Evolutionary conservation across 345 rosid genomes (phyloP), one percentile per base, ranked within the genome.

Genomic region (Eucalyptus grandis): DNA sequence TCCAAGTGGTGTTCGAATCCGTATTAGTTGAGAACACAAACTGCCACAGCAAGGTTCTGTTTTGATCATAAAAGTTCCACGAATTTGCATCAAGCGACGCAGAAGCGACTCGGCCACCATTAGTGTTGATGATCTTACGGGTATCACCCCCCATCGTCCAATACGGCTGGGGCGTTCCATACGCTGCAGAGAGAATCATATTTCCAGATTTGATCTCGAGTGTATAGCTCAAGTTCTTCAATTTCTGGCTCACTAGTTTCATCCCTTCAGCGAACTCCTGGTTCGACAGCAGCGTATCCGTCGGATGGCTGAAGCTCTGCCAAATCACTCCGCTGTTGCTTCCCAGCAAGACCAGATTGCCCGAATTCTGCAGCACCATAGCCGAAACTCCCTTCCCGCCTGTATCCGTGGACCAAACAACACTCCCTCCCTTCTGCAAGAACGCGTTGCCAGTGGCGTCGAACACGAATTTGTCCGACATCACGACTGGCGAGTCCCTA

Each of bases 221-320:
- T 62, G 80, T 89, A 82, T 90, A 87, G 56, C 69, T 89, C 89
- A 91, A 17, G 56, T 86, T 83, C 31, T 90, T 85, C 19, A 50
- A 87, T 13, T 85, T 89, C 5, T 86, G 92, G 47, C 94, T 93
- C 87, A 27, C 87, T 5, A 95, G 95, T 44, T 15, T 90, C 94
- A 93, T 94, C 67, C 93, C 94, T 62, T 88, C 90, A 2, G 53
- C 11, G 37, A 94, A 92, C 65, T 91, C 89, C 92, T 94, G 95
- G 14, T 90, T 90, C 13, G 93, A 90, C 60, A 94, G 86, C 58
- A 94, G 91, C 7, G 95, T 92, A 89, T 94, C 93, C 1, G 93
- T 92, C 37, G 95, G 94, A 62, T 93, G 81, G 89, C 91, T 83
- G 90, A 93, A 94, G 89, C 95, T 95, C 91, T 95, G 94, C 96